Evolutionary conservation across 495 filamentous ascomycete genomes (phyloP), one percentile per base, ranked within the genome.

Genomic region (Tetracladium setigerum): DNA sequence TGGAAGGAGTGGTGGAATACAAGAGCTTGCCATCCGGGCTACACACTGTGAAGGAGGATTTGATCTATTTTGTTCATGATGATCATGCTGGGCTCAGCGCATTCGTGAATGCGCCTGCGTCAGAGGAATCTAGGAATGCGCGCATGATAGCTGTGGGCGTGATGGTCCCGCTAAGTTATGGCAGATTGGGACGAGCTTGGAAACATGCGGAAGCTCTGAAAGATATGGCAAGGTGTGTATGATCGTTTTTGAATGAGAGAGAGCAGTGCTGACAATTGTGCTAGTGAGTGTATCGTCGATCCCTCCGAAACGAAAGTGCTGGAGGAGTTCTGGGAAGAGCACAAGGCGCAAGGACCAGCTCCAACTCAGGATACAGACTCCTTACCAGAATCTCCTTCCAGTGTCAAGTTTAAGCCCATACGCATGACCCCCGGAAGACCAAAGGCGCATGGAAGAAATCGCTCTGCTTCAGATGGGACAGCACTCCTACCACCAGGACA

Each of bases 1-100:
- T 98, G 38, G 88, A 94, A 60, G 87, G 88, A 33, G 81, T 81
- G 36, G 89, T 97, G 43, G 92, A 98, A 62, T 98, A 86, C 76
- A 95, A 95, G 65, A 90, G 80, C 44, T 73, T 98, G 35, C 92
- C 92, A 1, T 95, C 90, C 0, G 92, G 92, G 32, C 66, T 96
- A 37, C 92, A 98, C 68, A 86, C 86, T 48, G 86, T 96, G 9
- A 70, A 82, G 38, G 79, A 88, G 43, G 92, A 98, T 63, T 69
- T 96, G 12, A 84, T 98, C 45, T 95, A 95, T 64, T 98, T 96
- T 63, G 78, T 92, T 19, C 88, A 97, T 58, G 66, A 75, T 32
- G 67, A 72, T 2, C 86, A 89, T 69, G 90, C 89, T 13, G 92
- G 91, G 12, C 72, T 97, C 58, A 96, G 92, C 69, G 87, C 91